Base-by-base conservation (phyloP, 2,329 filamentous ascomycete species). In the Calcarisporium arbuscula region DNA sequence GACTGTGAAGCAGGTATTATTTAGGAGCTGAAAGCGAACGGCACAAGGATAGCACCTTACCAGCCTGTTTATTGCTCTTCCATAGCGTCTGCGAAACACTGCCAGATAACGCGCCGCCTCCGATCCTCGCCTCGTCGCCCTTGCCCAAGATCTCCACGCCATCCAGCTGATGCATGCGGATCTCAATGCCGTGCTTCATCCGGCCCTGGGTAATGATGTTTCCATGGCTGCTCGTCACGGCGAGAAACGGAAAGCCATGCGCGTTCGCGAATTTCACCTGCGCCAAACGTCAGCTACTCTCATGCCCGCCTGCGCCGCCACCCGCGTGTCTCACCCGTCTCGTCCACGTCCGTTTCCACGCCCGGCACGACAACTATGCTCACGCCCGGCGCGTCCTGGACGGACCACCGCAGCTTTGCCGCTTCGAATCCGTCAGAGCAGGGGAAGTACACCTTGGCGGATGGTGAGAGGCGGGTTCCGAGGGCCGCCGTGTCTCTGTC, bases 151-250 rank as follows among this genome's bases (percentile, higher is more conserved):
- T 52, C 3, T 55, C 27, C 17, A 74, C 57, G 11, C 51, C 54
- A 47, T 56, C 64, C 19, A 76, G 45, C 39, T 67, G 57, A 28
- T 52, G 49, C 40, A 76, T 40, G 34, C 58, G 64, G 34, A 77
- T 74, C 41, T 66, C 61, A 12, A 76, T 67, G 5, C 72, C 72
- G 33, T 59, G 51, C 5, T 65, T 45, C 59, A 75, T 68, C 25
- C 52, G 57, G 0, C 64, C 68, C 3, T 76, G 44, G 0, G 67
- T 70, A 26, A 59, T 68, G 29, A 71, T 57, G 4, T 65, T 56
- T 4, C 72, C 74, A 38, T 78, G 74, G 3, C 57, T 62, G 11
- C 69, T 68, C 45, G 70, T 73, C 47, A 60, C 66, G 1, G 70
- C 64, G 4, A 78, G 61, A 41, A 77, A 74, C 0, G 72, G 68